Evolutionary conservation across 768 basidiomycete species (phyloP).

Genomic region (Phylloporus sp.): DNA sequence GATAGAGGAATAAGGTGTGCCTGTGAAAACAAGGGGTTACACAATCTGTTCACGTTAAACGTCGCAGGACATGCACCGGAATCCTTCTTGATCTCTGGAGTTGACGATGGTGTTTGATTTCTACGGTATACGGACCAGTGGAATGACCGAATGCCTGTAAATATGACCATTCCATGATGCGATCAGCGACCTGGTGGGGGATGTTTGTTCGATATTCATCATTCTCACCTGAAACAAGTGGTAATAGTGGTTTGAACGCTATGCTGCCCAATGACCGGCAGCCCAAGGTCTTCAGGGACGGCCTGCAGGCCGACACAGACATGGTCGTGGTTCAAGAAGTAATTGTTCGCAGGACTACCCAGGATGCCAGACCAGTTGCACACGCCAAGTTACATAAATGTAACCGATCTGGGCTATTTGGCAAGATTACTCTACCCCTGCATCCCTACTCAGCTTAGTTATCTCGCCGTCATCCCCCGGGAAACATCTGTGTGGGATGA

Average conservation of each 20-base stretch:
- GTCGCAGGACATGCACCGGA: slow-evolving; percentile 19
- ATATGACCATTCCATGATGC: neutral
- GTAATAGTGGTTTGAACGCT: slow-evolving; percentile 17
- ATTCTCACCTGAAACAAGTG: slow-evolving; percentile 22
- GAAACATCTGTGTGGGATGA: slow-evolving; percentile 9
- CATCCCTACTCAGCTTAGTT: neutral
- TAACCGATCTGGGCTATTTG: neutral
- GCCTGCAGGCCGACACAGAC: slow-evolving; percentile 29
- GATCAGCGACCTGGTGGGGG: neutral
- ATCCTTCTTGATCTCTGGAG: slow-evolving; percentile 18
- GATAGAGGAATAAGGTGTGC: slow-evolving; percentile 64
- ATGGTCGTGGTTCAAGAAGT: slow-evolving; percentile 26
- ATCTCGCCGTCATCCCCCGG: slow-evolving; percentile 20
- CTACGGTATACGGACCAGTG: slow-evolving; percentile 27
- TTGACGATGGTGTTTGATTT: slow-evolving; percentile 11
- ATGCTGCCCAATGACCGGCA: slow-evolving; percentile 19
- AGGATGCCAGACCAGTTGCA: slow-evolving; percentile 7
- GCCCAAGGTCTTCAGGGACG: slow-evolving; percentile 21
- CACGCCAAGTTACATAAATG: slow-evolving; percentile 25
- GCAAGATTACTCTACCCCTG: neutral
- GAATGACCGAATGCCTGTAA: slow-evolving; percentile 28
- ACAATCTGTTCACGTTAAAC: neutral
- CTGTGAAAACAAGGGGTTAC: slow-evolving; percentile 24
- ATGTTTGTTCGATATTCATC: neutral
- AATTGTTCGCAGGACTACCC: slow-evolving; percentile 13